Conservation (phyloP, 495 filamentous ascomycete genomes). For the Podospora didyma region DNA sequence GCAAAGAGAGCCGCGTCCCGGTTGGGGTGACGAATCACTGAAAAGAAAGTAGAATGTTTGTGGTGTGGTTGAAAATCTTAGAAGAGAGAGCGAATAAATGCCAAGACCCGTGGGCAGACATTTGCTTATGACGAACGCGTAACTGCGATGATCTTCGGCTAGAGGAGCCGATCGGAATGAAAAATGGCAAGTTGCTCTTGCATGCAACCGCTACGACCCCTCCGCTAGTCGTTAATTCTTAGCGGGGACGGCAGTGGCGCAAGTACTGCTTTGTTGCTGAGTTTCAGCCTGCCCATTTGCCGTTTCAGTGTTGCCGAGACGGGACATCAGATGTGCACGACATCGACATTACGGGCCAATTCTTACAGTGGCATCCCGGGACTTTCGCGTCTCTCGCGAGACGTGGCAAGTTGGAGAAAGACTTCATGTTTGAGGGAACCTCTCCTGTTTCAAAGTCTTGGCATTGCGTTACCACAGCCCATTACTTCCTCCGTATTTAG, state of each 20-base stretch:
- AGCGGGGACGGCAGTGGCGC: slow-evolving; percentile 12
- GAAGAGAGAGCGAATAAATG: slow-evolving; percentile 1
- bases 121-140: slow-evolving; percentile 1
- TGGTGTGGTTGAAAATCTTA: neutral
- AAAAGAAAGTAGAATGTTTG: neutral
- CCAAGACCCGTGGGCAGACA: slow-evolving; percentile 8
- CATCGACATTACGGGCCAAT: neutral
- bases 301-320: slow-evolving; percentile 7
- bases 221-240: neutral
- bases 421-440: neutral
- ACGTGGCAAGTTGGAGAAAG: neutral
- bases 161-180: neutral
- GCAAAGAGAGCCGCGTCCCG: neutral
- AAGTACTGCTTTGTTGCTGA: neutral
- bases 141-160: neutral
- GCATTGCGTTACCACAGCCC: neutral
- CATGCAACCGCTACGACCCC: neutral
- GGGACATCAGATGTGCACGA: neutral
- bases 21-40: neutral
- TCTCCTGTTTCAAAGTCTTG: neutral
- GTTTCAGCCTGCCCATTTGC: slow-evolving; percentile 8
- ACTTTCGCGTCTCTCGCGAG: neutral
- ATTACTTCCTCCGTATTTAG: too few species aligned
- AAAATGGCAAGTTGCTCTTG: neutral
- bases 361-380: neutral